Base-by-base conservation (phyloP, 495 filamentous ascomycete genomes). In the Talaromyces adpressus region DNA sequence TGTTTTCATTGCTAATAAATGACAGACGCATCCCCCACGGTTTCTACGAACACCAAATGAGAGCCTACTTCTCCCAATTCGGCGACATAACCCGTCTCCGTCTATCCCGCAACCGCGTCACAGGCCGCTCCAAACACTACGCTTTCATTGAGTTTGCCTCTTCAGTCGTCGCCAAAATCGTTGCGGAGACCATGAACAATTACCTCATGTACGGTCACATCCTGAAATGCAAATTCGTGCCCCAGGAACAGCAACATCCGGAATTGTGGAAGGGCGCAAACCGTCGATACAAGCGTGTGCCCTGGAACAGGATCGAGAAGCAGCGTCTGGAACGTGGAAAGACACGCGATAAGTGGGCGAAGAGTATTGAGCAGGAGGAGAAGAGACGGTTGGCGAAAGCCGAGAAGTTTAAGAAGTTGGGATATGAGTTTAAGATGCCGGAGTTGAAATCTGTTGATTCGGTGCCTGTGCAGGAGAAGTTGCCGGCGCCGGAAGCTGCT, bases 11-110 rank as follows among this genome's bases (percentile, higher is more conserved):
- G 20, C 70, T 76, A 69, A 72, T 64, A 25, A 34, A 6, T 32
- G 11, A 7, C 59, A 79, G 90, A 41, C 89, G 90, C 59, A 89
- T 97, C 57, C 93, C 93, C 22, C 93, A 85, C 72, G 94, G 95
- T 75, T 98, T 98, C 83, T 97, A 92, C 81, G 95, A 98, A 77
- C 85, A 91, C 71, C 89, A 98, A 76, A 97, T 98, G 89, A 86
- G 86, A 58, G 81, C 84, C 53, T 98, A 98, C 81, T 97, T 98
- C 71, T 82, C 86, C n/a, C 94, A 98, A 75, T 98, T 98, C 70
- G 95, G 94, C 71, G 79, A 84, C 2, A 91, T 98, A 67, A 85
- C 79, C 57, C 85, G 84, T 58, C 84, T 98, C 32, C 87, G 93
- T 65, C 85, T 98, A 39, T 94, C 92, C 4, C 90, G 95, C 63